These are phyloP conservation scores for Blastomyces percursus DNA, from an alignment of 2,329 filamentous ascomycete species.

Conservation along the genomic window DNA sequence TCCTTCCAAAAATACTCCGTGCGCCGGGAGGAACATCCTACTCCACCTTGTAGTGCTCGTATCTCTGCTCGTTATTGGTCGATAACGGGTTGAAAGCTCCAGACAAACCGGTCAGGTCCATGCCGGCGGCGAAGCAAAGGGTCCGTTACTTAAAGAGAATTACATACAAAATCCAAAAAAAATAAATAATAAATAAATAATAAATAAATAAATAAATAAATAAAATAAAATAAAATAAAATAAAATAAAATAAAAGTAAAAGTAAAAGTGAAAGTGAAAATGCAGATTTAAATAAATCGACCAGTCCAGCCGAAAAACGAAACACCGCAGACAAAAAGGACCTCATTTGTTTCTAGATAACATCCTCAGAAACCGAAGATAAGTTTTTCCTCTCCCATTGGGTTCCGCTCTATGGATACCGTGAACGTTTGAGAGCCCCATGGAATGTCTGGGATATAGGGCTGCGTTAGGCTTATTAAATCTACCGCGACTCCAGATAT, in stretches of 20 bases:
- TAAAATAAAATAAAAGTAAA: no score
- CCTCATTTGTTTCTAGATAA: not conserved
- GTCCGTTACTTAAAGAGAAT: no score
- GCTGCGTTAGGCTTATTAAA: not conserved
- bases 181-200: no score
- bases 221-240: not conserved
- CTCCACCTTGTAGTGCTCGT: not conserved
- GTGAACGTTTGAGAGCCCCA: no score
- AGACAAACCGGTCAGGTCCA: not conserved
- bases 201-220: no score
- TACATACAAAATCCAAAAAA: no score
- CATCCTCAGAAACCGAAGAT: not conserved
- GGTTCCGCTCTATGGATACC: no score
- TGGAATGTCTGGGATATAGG: no score
- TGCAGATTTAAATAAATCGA: not conserved
- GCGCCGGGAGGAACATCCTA: not conserved
- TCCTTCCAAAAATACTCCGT: not conserved
- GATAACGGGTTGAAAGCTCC: slow-evolving; percentile 9
- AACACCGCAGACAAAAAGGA: not conserved
- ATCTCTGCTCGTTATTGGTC: slow-evolving; percentile 9
- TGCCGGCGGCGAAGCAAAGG: not conserved
- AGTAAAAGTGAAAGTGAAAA: no score
- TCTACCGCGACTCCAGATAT: not conserved
- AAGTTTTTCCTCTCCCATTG: not conserved
- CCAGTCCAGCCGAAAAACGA: not conserved